A percentile compares a stretch with the other conserved stretches of the same genome.
phyloP scores from a whole-genome alignment of 495 filamentous ascomycete species.

The Penicillium soppii region DNA sequence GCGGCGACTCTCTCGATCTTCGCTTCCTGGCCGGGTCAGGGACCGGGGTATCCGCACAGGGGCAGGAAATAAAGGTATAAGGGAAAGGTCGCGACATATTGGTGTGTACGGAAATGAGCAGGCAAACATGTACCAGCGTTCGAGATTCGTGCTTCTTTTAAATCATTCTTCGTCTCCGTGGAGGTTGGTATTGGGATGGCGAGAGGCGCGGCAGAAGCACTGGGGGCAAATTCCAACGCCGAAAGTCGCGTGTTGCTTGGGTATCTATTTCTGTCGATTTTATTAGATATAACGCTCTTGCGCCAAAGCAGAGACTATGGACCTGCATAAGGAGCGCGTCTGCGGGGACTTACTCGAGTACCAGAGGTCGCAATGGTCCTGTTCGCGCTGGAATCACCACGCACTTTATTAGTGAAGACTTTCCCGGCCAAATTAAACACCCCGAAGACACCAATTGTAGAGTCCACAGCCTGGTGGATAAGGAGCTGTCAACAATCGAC shows the following conservation, averaged over 20 bases:
- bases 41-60: slow-evolving; percentile 67
- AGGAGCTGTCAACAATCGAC: slow-evolving; percentile 33
- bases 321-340: background rate
- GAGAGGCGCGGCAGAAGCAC: too few species aligned
- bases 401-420: background rate
- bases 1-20: slow-evolving; percentile 40
- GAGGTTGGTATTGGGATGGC: background rate
- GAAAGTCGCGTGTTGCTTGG: background rate
- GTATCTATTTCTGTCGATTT: background rate
- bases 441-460: slow-evolving; percentile 3
- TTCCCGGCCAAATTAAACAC: background rate
- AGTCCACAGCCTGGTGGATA: slow-evolving; percentile 19
- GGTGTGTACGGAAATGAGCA: background rate
- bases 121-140: background rate
- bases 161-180: slow-evolving; percentile 20
- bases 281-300: background rate
- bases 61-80: slow-evolving; percentile 90
- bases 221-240: too few species aligned
- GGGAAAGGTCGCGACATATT: slow-evolving; percentile 76
- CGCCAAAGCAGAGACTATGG: slow-evolving; percentile 1
- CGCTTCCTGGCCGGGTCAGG: slow-evolving; percentile 39
- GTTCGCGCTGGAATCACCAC: background rate
- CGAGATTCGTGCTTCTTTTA: slow-evolving; percentile 6
- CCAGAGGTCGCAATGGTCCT: slow-evolving; percentile 1
- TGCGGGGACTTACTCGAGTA: slow-evolving; percentile 8